Evolutionary conservation across 164 flowering plant species (phyloP).

Genomic region (Platanus orientalis): DNA sequence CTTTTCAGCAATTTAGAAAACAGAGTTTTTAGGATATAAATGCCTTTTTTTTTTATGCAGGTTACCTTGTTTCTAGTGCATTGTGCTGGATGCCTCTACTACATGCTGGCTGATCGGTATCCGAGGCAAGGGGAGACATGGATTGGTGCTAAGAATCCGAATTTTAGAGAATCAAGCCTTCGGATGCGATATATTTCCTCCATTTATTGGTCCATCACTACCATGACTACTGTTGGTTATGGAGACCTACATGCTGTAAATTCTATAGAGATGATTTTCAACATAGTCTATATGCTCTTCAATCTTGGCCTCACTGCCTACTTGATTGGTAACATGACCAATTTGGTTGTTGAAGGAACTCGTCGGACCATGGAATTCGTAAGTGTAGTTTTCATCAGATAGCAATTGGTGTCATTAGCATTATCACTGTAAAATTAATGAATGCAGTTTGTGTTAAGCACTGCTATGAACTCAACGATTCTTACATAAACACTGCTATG

Average conservation of each 20-base stretch:
- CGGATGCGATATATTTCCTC: constrained; percentile 70
- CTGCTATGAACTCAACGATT: too few relatives aligned
- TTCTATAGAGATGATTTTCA: constrained; percentile 80
- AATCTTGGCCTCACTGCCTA: constrained; percentile 92
- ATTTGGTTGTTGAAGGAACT: constrained; percentile 92
- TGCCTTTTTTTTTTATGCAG: too few relatives aligned
- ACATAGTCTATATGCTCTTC: constrained; percentile 84
- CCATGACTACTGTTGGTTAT: constrained; percentile 95
- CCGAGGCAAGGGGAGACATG: constrained; percentile 77
- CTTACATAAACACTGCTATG: too few relatives aligned
- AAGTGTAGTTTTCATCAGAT: constrained; percentile 19
- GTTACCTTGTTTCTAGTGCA: constrained; percentile 77
- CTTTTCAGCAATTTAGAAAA: not conserved
- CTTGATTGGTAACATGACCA: constrained; percentile 96
- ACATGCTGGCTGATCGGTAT: constrained; percentile 75
- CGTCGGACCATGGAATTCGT: constrained; percentile 95
- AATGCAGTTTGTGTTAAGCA: too few relatives aligned
- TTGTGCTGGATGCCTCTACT: constrained; percentile 88
- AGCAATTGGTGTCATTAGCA: too few relatives aligned
- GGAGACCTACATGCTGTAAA: constrained; percentile 95
- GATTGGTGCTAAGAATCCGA: constrained; percentile 66
- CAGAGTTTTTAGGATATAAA: constrained; percentile 10
- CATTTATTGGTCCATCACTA: constrained; percentile 85
- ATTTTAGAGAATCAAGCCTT: constrained; percentile 63
- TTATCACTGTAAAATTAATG: too few relatives aligned